Conservation (phyloP, 2,329 filamentous ascomycete genomes). For the Coniochaeta prunicola region DNA sequence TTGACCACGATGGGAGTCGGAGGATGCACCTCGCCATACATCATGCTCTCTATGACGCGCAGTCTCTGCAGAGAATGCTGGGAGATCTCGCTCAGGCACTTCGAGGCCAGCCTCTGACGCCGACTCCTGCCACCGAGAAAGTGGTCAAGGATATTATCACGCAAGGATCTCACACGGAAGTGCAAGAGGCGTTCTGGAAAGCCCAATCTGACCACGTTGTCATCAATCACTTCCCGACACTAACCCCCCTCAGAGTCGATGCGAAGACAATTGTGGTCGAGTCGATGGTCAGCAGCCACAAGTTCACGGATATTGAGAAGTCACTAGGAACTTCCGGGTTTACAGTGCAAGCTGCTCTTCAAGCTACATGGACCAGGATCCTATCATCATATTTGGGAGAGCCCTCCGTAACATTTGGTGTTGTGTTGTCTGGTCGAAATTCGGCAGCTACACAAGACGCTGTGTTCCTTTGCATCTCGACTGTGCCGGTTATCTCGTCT, state of each 20-base stretch:
- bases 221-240: slow-evolving; percentile 66
- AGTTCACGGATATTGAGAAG: slow-evolving; percentile 41
- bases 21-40: slow-evolving; percentile 51
- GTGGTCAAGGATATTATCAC: slow-evolving; percentile 34
- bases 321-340: slow-evolving; percentile 51
- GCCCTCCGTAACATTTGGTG: slow-evolving; percentile 64
- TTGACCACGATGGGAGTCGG: slow-evolving; percentile 15
- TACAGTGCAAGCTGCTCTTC: slow-evolving; percentile 69
- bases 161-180: slow-evolving; percentile 18
- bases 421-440: slow-evolving; percentile 70
- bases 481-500: slow-evolving; percentile 63
- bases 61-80: slow-evolving; percentile 61
- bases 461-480: slow-evolving; percentile 75
- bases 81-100: slow-evolving; percentile 44
- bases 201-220: slow-evolving; percentile 42
- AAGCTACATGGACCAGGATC: slow-evolving; percentile 71
- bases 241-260: slow-evolving; percentile 55
- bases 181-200: slow-evolving; percentile 55
- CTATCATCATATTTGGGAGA: slow-evolving; percentile 75
- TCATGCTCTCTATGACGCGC: slow-evolving; percentile 81
- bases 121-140: slow-evolving; percentile 14
- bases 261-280: slow-evolving; percentile 21
- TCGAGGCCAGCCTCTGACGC: slow-evolving; percentile 7
- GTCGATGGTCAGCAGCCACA: slow-evolving; percentile 29
- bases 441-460: slow-evolving; percentile 50